These are phyloP conservation scores for Suillus alpinus DNA, from an alignment of 768 basidiomycete species.

Conservation along the genomic window DNA sequence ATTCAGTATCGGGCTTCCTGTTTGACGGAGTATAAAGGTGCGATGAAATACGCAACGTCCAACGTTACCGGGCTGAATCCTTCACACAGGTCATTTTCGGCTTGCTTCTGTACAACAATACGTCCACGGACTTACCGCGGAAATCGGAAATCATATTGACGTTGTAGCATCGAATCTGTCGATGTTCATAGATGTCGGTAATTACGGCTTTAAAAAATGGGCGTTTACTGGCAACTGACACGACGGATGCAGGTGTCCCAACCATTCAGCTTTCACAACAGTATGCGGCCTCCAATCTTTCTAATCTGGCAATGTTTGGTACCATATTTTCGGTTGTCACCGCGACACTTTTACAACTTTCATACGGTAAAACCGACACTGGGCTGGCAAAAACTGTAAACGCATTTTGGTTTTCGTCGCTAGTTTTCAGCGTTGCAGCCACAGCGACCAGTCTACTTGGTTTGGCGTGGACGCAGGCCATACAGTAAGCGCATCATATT, in stretches of 20 bases:
- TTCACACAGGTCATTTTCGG: constrained; percentile 37
- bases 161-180: constrained; percentile 36
- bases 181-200: constrained; percentile 43
- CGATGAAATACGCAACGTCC: neutral
- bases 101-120: constrained; percentile 43
- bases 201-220: constrained; percentile 16
- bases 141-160: constrained; percentile 43
- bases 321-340: constrained; percentile 45
- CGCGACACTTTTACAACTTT: constrained; percentile 40
- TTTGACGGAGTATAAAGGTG: constrained; percentile 38
- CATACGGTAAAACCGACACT: constrained; percentile 25
- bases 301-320: constrained; percentile 43
- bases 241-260: constrained; percentile 32
- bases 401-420: constrained; percentile 43
- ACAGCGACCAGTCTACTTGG: constrained; percentile 43
- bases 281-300: constrained; percentile 36
- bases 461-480: constrained; percentile 43
- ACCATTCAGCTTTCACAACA: constrained; percentile 43
- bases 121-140: constrained; percentile 37
- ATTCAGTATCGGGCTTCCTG: constrained; percentile 44
- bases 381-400: constrained; percentile 33
- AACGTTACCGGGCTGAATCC: neutral
- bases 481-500: constrained; percentile 35
- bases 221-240: neutral
- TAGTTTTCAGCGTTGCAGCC: constrained; percentile 43